Conservation (phyloP, 2,329 filamentous ascomycete species). For the Pseudocercospora macadamiae region DNA sequence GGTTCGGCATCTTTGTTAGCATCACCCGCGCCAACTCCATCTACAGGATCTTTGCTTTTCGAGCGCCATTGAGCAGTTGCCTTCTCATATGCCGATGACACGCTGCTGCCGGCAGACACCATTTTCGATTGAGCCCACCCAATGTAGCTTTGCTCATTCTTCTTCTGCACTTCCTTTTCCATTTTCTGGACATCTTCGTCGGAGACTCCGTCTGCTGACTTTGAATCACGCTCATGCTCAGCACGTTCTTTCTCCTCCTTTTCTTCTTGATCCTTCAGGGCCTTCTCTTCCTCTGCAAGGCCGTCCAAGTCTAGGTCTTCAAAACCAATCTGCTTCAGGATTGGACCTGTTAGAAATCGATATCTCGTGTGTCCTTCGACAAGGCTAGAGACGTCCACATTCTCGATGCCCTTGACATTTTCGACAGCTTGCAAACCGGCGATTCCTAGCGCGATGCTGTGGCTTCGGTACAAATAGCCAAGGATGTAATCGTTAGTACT, state of each 20-base stretch:
- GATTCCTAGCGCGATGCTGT: constrained; percentile 78
- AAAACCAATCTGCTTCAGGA: constrained; percentile 57
- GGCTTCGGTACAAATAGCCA: constrained; percentile 83
- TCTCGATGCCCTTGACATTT: constrained; percentile 67
- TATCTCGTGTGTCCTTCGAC: constrained; percentile 57
- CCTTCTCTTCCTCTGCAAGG: constrained; percentile 52
- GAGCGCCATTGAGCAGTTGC: constrained; percentile 22
- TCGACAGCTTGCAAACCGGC: constrained; percentile 78
- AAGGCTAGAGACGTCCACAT: constrained; percentile 56
- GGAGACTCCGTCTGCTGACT: constrained; percentile 35
- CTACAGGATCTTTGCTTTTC: not conserved
- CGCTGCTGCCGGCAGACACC: constrained; percentile 34
- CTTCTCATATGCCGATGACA: constrained; percentile 28
- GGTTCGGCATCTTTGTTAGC: not conserved
- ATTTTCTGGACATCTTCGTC: constrained; percentile 41
- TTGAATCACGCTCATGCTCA: constrained; percentile 31
- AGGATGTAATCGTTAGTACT: constrained; percentile 86
- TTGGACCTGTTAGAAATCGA: constrained; percentile 53
- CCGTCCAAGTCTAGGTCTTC: constrained; percentile 53
- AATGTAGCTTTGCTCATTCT: constrained; percentile 49
- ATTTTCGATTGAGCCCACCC: constrained; percentile 48
- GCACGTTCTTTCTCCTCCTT: constrained; percentile 39
- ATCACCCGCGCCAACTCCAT: not conserved
- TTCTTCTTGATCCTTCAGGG: constrained; percentile 42
- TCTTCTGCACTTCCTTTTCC: constrained; percentile 47